Evolutionary conservation across 371 early-diverging fungal genomes (phyloP), one percentile per base, ranked within the genome.

Genomic region (Rhizopus microsporus): DNA sequence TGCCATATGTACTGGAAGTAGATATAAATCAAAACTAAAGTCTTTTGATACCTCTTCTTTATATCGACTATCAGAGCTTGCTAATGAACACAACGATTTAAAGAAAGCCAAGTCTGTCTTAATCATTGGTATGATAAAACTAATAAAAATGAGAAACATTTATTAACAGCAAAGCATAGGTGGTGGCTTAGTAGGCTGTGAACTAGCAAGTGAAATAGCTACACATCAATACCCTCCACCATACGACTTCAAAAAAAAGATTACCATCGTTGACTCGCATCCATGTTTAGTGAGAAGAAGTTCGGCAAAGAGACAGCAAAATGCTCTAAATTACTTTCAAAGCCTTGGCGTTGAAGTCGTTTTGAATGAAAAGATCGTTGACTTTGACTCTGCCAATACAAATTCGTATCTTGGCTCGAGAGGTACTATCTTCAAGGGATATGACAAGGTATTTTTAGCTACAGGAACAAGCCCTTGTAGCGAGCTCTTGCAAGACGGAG

Each of bases 1-100:
- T 29, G 81, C 85, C 13, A 60, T 91, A 13, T 84, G 86, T 35
- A 88, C 88, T 0, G 91, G 91, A 3, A 81, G 84, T 38, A 56
- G 65, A 8, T 84, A 84, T 60, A 79, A 77, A 7, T 74, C 72
- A 38, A 78, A 78, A 30, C 69, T 78, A 23, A 74, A 73, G 42
- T 68, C 74, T n/a, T 61, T 63, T 7, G 73, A 73, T 42, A 65
- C 67, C 1, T 73, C 76, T 3, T 63, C 73, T 0, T 43, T 68
- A 5, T 75, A 75, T 42, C 68, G 73, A 34, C 46, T 61, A 46
- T 62, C 71, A 7, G 65, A 64, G 13, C 29, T 66, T 6, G 64
- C 67, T 38, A 60, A 57, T 31, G 81, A 72, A 51, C 66, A 78
- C 7, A 67, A 74, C 13, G 87, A 88, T 45, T 62, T 89, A 29